These are phyloP conservation scores for Penicillium verhagenii DNA, from an alignment of 495 filamentous ascomycete genomes.

Conservation along the genomic window DNA sequence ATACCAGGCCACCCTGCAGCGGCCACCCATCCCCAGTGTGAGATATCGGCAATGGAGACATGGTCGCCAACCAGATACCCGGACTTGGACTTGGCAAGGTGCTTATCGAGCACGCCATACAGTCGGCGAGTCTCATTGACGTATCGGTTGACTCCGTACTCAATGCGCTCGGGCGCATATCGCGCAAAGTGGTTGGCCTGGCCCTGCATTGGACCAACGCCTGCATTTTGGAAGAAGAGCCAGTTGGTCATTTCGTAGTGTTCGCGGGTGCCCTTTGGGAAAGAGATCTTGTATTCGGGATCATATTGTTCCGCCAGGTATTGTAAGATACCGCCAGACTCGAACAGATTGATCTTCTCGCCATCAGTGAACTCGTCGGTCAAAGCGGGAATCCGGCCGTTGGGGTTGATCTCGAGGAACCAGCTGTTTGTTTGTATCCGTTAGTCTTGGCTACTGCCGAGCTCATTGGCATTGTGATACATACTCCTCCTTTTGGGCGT, in stretches of 20 bases:
- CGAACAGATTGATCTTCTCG: conserved; percentile 72
- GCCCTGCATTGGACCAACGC: conserved; percentile 90
- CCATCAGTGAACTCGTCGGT: conserved; percentile 76
- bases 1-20: conserved; percentile 68
- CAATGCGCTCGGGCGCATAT: conserved; percentile 84
- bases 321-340: conserved; percentile 81
- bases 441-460: background rate
- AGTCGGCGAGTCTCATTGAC: conserved; percentile 76
- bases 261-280: conserved; percentile 70
- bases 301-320: conserved; percentile 84
- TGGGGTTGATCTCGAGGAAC: conserved; percentile 92
- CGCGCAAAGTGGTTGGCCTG: conserved; percentile 89
- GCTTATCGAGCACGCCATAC: conserved; percentile 74
- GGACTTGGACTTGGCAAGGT: conserved; percentile 60
- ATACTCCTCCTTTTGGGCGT: conserved; percentile 74
- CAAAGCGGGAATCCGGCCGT: conserved; percentile 91
- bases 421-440: conserved; percentile 48
- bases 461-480: conserved; percentile 12
- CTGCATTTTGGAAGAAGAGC: conserved; percentile 72
- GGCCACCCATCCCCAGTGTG: conserved; percentile 75
- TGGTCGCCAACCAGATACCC: conserved; percentile 79
- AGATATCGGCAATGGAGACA: conserved; percentile 80
- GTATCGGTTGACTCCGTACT: conserved; percentile 84
- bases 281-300: conserved; percentile 78
- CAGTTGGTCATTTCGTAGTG: conserved; percentile 78